Evolutionary conservation across 352 stramenopile species (phyloP).

Genomic region (Phytopythium aichiense): DNA sequence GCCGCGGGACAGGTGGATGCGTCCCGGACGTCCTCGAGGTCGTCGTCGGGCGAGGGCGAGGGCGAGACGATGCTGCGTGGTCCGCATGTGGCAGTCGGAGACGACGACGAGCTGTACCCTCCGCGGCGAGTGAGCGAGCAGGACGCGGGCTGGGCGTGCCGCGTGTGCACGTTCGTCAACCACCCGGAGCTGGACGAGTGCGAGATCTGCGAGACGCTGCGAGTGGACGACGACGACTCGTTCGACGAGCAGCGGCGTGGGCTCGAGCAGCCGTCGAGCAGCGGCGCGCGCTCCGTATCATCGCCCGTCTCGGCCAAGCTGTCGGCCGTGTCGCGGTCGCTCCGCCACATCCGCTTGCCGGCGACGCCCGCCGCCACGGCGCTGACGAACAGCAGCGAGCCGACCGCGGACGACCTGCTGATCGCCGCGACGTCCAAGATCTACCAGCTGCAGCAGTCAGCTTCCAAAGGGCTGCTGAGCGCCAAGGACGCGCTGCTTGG

Average conservation of each 20-base stretch:
- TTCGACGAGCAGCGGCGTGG: constrained; percentile 17
- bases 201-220: constrained; percentile 66
- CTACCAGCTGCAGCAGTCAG: constrained; percentile 36
- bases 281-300: constrained; percentile 7
- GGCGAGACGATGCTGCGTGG: not conserved
- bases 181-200: constrained; percentile 60
- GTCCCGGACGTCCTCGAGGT: not conserved
- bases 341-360: constrained; percentile 41
- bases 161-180: constrained; percentile 80
- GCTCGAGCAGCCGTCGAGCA: constrained; percentile 16
- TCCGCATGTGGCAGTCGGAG: not conserved
- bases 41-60: constrained; percentile 1
- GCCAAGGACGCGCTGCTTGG: constrained; percentile 33
- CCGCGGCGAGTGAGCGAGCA: constrained; percentile 3
- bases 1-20: not conserved
- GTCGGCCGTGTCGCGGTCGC: constrained; percentile 30
- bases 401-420: constrained; percentile 59
- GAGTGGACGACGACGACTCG: constrained; percentile 15
- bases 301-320: constrained; percentile 3
- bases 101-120: not conserved
- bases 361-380: constrained; percentile 36
- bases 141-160: constrained; percentile 44
- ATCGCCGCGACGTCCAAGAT: constrained; percentile 47
- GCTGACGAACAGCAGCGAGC: constrained; percentile 56
- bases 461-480: constrained; percentile 27